A percentile compares a stretch with the other conserved stretches of the same genome.
These are phyloP conservation scores for Trametes cubensis DNA, from an alignment of 768 basidiomycete genomes.

Conservation along the genomic window DNA sequence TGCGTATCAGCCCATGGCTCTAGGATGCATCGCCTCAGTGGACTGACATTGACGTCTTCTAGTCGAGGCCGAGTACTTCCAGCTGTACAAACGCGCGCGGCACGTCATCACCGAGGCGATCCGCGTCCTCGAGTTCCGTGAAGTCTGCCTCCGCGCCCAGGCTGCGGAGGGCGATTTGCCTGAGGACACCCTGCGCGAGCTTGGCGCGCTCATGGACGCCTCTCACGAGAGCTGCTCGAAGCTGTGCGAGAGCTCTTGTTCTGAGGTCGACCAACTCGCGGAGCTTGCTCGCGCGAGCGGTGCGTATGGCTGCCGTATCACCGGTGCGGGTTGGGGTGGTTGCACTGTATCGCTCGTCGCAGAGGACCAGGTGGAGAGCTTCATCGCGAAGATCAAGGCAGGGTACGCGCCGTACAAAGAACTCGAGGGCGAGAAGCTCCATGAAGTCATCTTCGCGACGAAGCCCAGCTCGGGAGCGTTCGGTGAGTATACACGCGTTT, in stretches of 20 bases:
- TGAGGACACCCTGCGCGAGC: constrained; percentile 42
- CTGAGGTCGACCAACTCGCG: constrained; percentile 74
- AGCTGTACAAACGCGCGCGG: constrained; percentile 78
- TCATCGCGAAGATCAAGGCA: constrained; percentile 63
- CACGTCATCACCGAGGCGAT: constrained; percentile 83
- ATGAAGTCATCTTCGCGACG: constrained; percentile 79
- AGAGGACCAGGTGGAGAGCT: constrained; percentile 59
- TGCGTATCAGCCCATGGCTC: constrained; percentile 38
- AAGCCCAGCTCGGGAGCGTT: constrained; percentile 82
- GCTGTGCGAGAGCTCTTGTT: constrained; percentile 78
- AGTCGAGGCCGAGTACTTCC: constrained; percentile 83
- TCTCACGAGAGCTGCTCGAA: constrained; percentile 71
- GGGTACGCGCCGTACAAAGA: constrained; percentile 65
- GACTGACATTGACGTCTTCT: constrained; percentile 1
- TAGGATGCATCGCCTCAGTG: neutral
- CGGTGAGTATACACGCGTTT: constrained; percentile 49
- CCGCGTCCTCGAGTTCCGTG: constrained; percentile 78
- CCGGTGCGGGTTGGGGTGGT: constrained; percentile 92
- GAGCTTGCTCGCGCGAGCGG: constrained; percentile 67
- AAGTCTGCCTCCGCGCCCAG: constrained; percentile 52
- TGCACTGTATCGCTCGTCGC: constrained; percentile 83
- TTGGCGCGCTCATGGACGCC: constrained; percentile 78
- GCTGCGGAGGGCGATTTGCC: constrained; percentile 27
- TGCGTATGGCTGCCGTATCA: constrained; percentile 81
- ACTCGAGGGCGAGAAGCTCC: constrained; percentile 58